Conservation (phyloP, 176 grass and related monocot species). For the Poa annua region DNA sequence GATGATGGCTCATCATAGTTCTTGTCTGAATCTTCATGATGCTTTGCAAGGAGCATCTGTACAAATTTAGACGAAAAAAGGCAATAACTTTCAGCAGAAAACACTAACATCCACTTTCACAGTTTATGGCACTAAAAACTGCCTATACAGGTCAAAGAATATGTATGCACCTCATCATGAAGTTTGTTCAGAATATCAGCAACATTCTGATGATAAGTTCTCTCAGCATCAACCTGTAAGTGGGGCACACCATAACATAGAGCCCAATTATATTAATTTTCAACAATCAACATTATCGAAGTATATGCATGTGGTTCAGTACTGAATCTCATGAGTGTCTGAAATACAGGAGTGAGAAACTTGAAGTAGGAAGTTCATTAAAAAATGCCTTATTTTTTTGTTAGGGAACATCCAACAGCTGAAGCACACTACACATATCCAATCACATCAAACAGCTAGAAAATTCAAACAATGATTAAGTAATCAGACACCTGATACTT, state of each 20-base stretch:
- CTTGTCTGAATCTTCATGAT: constrained; percentile 59
- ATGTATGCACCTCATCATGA: constrained; percentile 70
- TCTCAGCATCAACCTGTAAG: constrained; percentile 94
- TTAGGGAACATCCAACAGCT: constrained; percentile 1
- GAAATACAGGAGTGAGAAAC: constrained; percentile 25
- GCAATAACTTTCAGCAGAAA: constrained; percentile 24
- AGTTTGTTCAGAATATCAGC: constrained; percentile 92
- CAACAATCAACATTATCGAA: constrained; percentile 18
- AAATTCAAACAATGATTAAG: background rate
- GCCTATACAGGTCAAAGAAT: constrained; percentile 1
- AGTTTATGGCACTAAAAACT: constrained; percentile 34
- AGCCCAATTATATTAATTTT: background rate
- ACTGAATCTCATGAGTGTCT: constrained; percentile 1
- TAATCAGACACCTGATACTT: background rate
- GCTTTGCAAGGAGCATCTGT: constrained; percentile 74
- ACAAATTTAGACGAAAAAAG: constrained; percentile 38
- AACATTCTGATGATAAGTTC: constrained; percentile 85
- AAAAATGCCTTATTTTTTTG: background rate
- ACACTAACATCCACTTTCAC: constrained; percentile 8
- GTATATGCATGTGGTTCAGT: constrained; percentile 27
- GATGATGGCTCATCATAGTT: constrained; percentile 44
- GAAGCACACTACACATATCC: background rate
- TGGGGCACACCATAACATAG: constrained; percentile 21
- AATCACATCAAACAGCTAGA: background rate
- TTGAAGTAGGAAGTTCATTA: constrained; percentile 19